Conservation (phyloP, 1,284 basidiomycete genomes). For the Coniophora puteana region DNA sequence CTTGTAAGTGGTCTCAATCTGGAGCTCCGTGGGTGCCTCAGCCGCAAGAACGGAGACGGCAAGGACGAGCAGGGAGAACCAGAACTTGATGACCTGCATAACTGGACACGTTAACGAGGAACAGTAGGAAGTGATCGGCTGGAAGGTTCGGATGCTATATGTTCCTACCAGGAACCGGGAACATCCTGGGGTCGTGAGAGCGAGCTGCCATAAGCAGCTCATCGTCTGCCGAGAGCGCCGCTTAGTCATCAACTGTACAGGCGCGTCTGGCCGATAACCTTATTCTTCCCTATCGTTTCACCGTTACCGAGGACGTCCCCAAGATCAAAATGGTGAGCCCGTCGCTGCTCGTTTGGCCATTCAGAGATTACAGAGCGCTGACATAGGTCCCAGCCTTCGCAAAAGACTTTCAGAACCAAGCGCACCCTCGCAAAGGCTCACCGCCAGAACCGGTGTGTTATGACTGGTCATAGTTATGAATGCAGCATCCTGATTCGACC, state of each 20-base stretch:
- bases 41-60: slow-evolving; percentile 31
- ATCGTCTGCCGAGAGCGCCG: slow-evolving; percentile 5
- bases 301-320: slow-evolving; percentile 17
- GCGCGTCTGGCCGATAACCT: slow-evolving; percentile 18
- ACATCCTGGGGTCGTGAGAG: neutral
- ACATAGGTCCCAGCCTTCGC: slow-evolving; percentile 71
- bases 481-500: slow-evolving; percentile 3
- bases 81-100: slow-evolving; percentile 46
- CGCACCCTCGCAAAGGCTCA: slow-evolving; percentile 94
- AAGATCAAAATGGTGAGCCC: slow-evolving; percentile 22
- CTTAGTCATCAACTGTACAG: slow-evolving; percentile 36
- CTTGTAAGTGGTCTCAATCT: slow-evolving; percentile 55
- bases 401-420: slow-evolving; percentile 98
- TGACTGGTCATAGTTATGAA: neutral
- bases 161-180: too few species aligned
- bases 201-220: neutral
- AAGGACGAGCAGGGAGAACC: slow-evolving; percentile 38
- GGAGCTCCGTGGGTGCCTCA: slow-evolving; percentile 50
- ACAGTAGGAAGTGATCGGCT: too few species aligned
- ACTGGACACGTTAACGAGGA: too few species aligned
- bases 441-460: slow-evolving; percentile 85
- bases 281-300: slow-evolving; percentile 15
- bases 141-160: too few species aligned
- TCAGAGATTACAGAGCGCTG: neutral
- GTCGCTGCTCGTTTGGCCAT: slow-evolving; percentile 11